Base-by-base conservation (phyloP, 2,329 filamentous ascomycete species). In the Chalara sp. region DNA sequence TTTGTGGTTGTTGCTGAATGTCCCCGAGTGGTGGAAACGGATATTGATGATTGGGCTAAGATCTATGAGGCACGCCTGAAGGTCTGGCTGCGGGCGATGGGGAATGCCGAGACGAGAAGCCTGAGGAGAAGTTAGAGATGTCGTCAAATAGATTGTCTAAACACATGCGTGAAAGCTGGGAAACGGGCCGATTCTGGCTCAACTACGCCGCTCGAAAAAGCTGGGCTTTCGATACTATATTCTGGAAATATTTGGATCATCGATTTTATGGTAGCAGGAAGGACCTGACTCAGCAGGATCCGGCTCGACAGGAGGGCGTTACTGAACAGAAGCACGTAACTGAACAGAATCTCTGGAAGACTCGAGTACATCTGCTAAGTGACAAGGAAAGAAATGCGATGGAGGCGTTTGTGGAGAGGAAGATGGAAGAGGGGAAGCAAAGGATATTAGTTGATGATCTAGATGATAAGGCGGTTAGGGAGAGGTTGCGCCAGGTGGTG, bases 1-100 rank as follows among this genome's bases (percentile, higher is more conserved):
- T 0, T 70, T 65, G 67, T 72, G 68, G 68, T 57, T 72, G 2
- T 61, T 71, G 1, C 52, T 70, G 3, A 50, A 64, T 11, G 39
- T 48, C 10, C 60, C 64, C 0, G 65, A 71, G 35, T 52, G 50
- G 8, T 72, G 68, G 12, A 47, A 0, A 50, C 46, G 1, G 69
- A 65, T 2, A 54, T 67, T 12, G 53, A 56, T 1, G 50, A 55
- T 6, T 73, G 68, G 66, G 57, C 50, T 10, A 40, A 59, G 6
- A 50, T 46, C 1, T 72, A 71, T 50, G 66, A 66, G 32, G 42
- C 35, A 1, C 64, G 65, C 0, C 54, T 72, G 0, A 11, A 60
- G 28, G 68, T 58, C 3, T 73, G 66, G 49, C 51, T 73, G 0
- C 40, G 47, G 1, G 64, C 58, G 0, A 52, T 73, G 49, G 54